Conservation (phyloP, 2,329 filamentous ascomycete species). For the Hypoxylon sp. region DNA sequence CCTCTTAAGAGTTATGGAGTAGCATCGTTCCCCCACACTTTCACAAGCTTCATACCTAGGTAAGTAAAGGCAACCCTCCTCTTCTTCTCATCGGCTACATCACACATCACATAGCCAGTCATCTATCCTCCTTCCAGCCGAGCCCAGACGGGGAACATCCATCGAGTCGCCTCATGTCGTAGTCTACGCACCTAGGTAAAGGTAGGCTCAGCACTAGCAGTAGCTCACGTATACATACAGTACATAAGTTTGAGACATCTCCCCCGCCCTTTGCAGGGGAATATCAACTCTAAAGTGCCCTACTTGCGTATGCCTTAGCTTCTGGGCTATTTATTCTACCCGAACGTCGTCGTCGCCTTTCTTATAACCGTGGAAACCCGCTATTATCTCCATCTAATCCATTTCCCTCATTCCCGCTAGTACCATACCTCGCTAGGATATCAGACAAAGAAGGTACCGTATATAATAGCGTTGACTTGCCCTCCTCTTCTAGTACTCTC, state of each 20-base stretch:
- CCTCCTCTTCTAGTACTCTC: conserved; percentile 19
- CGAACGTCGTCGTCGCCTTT: conserved; percentile 36
- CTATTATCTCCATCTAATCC: conserved; percentile 20
- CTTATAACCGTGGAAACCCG: conserved; percentile 41
- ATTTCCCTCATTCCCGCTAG: conserved; percentile 26
- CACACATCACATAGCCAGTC: conserved; percentile 47
- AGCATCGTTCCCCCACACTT: conserved; percentile 52
- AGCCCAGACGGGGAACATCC: conserved; percentile 30
- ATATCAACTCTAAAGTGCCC: conserved; percentile 30
- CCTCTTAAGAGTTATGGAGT: conserved; percentile 16
- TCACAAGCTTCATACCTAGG: conserved; percentile 51
- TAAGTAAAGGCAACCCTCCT: conserved; percentile 30
- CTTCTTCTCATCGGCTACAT: conserved; percentile 47
- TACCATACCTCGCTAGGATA: conserved; percentile 14
- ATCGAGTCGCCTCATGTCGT: conserved; percentile 41
- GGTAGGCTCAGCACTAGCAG: conserved; percentile 10
- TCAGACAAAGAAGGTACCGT: conserved; percentile 30
- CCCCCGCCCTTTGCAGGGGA: conserved; percentile 28
- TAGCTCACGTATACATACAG: conserved; percentile 28
- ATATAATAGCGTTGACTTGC: conserved; percentile 34
- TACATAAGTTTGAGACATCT: conserved; percentile 39
- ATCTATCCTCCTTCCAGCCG: conserved; percentile 52
- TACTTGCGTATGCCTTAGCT: conserved; percentile 29
- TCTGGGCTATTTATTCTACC: conserved; percentile 23
- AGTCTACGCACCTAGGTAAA: conserved; percentile 28